A percentile compares a stretch with the other conserved stretches of the same genome.
Conservation (phyloP, 2,329 filamentous ascomycete genomes). For the Aaosphaeria pasadenensis region DNA sequence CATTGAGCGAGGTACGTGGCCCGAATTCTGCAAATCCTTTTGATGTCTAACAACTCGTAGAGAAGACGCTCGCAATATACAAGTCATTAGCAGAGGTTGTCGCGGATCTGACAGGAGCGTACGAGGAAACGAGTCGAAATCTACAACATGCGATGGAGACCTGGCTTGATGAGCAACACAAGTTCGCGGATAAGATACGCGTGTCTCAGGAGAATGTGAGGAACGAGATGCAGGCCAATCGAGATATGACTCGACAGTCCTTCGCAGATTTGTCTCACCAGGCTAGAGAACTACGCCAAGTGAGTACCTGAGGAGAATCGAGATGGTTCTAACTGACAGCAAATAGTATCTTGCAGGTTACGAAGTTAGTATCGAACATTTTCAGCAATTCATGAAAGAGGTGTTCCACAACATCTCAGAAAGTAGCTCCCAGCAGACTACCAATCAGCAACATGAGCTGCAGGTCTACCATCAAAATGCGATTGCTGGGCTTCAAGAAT, state of each 20-base stretch:
- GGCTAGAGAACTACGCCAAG: too few species aligned
- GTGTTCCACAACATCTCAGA: too few species aligned
- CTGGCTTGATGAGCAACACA: slow-evolving; percentile 19
- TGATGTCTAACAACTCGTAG: slow-evolving; percentile 3
- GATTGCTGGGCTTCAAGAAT: slow-evolving; percentile 3
- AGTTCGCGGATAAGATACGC: slow-evolving; percentile 18
- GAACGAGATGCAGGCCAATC: slow-evolving; percentile 10
- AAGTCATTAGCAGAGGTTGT: slow-evolving; percentile 30
- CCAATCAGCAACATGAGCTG: background rate
- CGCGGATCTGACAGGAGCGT: background rate
- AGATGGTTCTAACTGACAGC: too few species aligned
- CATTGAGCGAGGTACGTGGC: slow-evolving; percentile 50
- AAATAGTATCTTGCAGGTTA: too few species aligned
- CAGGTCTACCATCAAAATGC: background rate
- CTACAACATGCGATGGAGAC: slow-evolving; percentile 18
- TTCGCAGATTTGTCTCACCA: too few species aligned
- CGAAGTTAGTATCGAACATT: too few species aligned
- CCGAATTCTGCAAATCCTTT: background rate
- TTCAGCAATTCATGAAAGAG: too few species aligned
- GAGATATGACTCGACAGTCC: slow-evolving; percentile 3
- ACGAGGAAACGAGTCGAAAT: background rate
- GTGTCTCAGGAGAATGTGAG: slow-evolving; percentile 16
- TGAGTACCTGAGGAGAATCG: too few species aligned
- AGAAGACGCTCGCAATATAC: slow-evolving; percentile 27
- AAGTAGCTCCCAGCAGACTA: background rate